Base-by-base conservation (phyloP, 768 basidiomycete species). In the Podaxis sp. region DNA sequence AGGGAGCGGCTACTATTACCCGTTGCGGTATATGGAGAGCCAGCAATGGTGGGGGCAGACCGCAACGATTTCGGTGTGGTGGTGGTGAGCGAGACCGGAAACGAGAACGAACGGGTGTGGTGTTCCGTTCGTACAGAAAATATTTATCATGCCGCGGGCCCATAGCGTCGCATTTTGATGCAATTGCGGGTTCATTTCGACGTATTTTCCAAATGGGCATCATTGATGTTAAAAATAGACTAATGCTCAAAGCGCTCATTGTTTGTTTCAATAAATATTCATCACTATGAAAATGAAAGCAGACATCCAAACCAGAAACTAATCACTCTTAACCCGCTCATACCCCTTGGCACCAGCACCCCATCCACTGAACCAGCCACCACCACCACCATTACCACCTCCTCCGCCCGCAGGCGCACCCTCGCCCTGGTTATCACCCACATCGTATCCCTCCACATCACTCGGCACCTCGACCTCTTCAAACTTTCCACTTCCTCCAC, bases 381-480 rank as follows among this genome's bases (percentile, higher is more conserved):
- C 70, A 33, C 78, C 58, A 8, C 47, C 56, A 8, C 47, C 61
- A n/a, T n/a, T n/a, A n/a, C n/a, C n/a, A n/a, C n/a, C n/a, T n/a
- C 63, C 50, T 7, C 56, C 69, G 36, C 66, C 71, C 29, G 54
- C 69, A 11, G 72, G 75, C 15, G 7, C 15, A 43, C n/a, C 7
- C 41, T 15, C 41, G 5, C 5, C n/a, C 15, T 15, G 4, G 41
- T 83, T 81, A 29, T 87, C 76, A 22, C 68, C 73, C 11, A 75
- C 76, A 58, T 85, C 83, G 59, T 89, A 83, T 5, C 84, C 87
- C 64, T 91, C 90, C 13, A 79, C 80, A 65, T 91, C 89, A 60
- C 86, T 87, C 46, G 84, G 84, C n/a, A 87, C 84, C 63, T 87
- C 85, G 2, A 86, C 81, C 74, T 91, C 88, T 66, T 91, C 90